Base-by-base conservation (phyloP, 2,329 filamentous ascomycete species). In the Colletotrichum cordylinicola region DNA sequence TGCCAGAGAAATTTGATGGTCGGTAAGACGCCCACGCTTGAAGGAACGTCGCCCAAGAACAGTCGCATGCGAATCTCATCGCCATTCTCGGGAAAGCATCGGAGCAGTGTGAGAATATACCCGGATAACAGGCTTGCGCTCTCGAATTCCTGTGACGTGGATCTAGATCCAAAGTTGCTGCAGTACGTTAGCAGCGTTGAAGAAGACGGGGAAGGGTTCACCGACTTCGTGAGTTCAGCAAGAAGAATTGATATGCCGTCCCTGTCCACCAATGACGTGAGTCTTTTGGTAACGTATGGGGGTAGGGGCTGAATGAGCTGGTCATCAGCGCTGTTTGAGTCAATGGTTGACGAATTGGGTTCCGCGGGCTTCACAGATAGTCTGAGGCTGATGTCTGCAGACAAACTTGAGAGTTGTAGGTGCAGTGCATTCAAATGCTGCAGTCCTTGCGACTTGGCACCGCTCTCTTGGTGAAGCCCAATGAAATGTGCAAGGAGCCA, bases 51-150 rank as follows among this genome's bases (percentile, higher is more conserved):
- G 0, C 95, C 94, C 55, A 97, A 89, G 81, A 97, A 98, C 1
- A 98, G 88, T 86, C 95, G 96, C 95, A 98, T 98, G 27, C 96
- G 93, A 76, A 98, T 98, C 75, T 98, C 96, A 81, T 98, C 96
- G 5, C 93, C 93, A 75, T 92, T 90, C 8, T 89, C 87, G 10
- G 96, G 96, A 78, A 98, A 98, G 79, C 96, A 96, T 74, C 94
- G 92, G 6, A 98, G 87, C 4, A 99, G 86, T 1, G 95, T 96
- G 52, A 98, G 88, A 4, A 96, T 95, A 82, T 98, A 98, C 33
- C 94, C 95, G 15, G 96, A 95, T 52, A 98, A 87, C 15, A 95
- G 87, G 79, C 93, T 94, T 3, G 76, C 68, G 7, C 81, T 82
- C 24, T 82, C 80, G n/a, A 82, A 80, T 13, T 83, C 81, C 55